These are phyloP conservation scores for Apophysomyces elegans DNA, from an alignment of 371 early-diverging fungal genomes.

Conservation along the genomic window DNA sequence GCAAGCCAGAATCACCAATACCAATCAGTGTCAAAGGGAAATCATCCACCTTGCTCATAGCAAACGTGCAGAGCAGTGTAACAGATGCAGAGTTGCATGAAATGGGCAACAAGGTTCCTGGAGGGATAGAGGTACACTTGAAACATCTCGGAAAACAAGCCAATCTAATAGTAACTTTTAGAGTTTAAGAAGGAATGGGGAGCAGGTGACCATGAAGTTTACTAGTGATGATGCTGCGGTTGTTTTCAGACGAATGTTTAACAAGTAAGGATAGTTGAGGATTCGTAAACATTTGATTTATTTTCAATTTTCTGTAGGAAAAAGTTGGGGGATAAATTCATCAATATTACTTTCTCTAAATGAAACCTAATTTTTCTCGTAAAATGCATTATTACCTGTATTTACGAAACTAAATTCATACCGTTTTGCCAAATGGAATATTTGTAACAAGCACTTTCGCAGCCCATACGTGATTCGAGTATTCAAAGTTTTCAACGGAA, in stretches of 20 bases:
- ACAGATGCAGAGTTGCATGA: background rate
- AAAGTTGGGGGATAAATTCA: background rate
- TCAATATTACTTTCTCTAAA: background rate
- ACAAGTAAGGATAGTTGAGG: background rate
- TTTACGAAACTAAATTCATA: too few species aligned
- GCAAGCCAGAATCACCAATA: background rate
- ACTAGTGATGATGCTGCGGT: background rate
- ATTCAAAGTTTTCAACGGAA: too few species aligned
- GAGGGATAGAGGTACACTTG: background rate
- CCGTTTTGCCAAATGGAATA: too few species aligned
- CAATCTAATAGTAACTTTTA: background rate
- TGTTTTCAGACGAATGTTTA: slow-evolving; percentile 2
- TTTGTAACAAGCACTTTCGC: too few species aligned
- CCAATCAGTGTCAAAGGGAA: slow-evolving; percentile 3
- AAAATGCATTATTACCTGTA: too few species aligned
- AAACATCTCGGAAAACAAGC: background rate
- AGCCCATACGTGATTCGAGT: too few species aligned
- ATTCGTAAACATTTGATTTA: background rate
- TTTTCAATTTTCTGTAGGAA: background rate
- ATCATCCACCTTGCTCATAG: background rate
- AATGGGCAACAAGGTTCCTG: slow-evolving; percentile 5
- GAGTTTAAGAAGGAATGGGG: background rate
- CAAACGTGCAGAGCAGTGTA: background rate
- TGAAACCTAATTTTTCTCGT: background rate
- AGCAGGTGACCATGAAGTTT: background rate